A percentile compares a stretch with the other conserved stretches of the same genome.
These are phyloP conservation scores for Cryptococcus wingfieldii DNA, from an alignment of 1,284 basidiomycete species.

Conservation along the genomic window DNA sequence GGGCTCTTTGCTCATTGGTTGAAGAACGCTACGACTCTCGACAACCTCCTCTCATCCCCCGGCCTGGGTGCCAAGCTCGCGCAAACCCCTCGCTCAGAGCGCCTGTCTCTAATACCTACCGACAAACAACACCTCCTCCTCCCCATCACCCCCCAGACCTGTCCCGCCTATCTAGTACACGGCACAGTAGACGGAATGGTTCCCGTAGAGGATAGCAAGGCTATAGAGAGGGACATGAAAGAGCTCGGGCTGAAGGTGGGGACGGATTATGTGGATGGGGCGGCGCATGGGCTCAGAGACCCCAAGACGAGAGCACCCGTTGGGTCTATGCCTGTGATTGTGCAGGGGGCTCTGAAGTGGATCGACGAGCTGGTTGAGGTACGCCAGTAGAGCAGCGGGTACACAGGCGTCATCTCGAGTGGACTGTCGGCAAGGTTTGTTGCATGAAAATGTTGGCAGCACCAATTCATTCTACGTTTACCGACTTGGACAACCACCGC, in stretches of 20 bases:
- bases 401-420: no score
- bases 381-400: no score
- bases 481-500: no score
- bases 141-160: background rate
- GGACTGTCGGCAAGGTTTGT: no score
- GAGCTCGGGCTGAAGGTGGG: background rate
- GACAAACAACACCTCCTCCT: slow-evolving; percentile 2
- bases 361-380: no score
- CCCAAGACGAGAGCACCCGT: background rate
- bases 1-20: slow-evolving; percentile 3
- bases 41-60: slow-evolving; percentile 4
- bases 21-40: slow-evolving; percentile 3
- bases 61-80: slow-evolving; percentile 7
- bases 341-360: no score
- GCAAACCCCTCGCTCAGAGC: slow-evolving; percentile 2
- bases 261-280: slow-evolving; percentile 8
- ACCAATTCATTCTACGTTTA: no score
- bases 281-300: slow-evolving; percentile 4
- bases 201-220: slow-evolving; percentile 1
- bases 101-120: slow-evolving; percentile 3
- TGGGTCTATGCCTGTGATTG: no score
- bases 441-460: no score
- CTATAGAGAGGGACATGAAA: slow-evolving; percentile 1
- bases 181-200: slow-evolving; percentile 9
- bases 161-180: slow-evolving; percentile 2